phyloP scores from a whole-genome alignment of 129 eudicot species.

The Arctium minus region DNA sequence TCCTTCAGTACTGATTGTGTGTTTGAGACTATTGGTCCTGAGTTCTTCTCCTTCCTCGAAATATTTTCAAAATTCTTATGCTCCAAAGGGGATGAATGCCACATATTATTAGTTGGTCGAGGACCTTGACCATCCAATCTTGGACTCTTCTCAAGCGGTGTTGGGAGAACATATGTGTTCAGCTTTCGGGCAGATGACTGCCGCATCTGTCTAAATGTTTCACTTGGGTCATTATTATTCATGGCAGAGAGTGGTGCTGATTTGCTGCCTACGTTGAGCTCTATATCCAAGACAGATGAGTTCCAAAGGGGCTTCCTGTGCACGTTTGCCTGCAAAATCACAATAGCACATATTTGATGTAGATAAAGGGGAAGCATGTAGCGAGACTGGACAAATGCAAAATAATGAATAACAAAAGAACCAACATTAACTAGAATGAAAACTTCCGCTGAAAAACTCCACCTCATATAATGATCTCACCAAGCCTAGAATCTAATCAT shows the following conservation, averaged over 20 bases:
- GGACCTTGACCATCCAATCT: constrained; percentile 25
- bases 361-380: too few relatives aligned
- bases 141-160: constrained; percentile 39
- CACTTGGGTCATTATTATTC: constrained; percentile 38
- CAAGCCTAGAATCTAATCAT: too few relatives aligned
- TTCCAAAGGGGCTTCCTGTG: constrained; percentile 31
- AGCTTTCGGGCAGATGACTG: constrained; percentile 52
- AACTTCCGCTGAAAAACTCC: too few relatives aligned
- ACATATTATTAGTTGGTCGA: constrained; percentile 33
- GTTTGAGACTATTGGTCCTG: constrained; percentile 37
- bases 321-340: constrained; percentile 35
- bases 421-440: too few relatives aligned
- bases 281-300: constrained; percentile 37
- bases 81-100: constrained; percentile 65
- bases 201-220: constrained; percentile 36
- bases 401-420: too few relatives aligned
- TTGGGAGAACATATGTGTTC: constrained; percentile 67
- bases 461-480: too few relatives aligned
- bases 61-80: constrained; percentile 35
- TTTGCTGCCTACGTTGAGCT: constrained; percentile 41
- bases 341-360: neutral
- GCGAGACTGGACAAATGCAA: too few relatives aligned
- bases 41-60: constrained; percentile 29
- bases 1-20: neutral
- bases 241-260: constrained; percentile 69